phyloP scores from a whole-genome alignment of 2,329 filamentous ascomycete species.

The Tolypocladium sp. region DNA sequence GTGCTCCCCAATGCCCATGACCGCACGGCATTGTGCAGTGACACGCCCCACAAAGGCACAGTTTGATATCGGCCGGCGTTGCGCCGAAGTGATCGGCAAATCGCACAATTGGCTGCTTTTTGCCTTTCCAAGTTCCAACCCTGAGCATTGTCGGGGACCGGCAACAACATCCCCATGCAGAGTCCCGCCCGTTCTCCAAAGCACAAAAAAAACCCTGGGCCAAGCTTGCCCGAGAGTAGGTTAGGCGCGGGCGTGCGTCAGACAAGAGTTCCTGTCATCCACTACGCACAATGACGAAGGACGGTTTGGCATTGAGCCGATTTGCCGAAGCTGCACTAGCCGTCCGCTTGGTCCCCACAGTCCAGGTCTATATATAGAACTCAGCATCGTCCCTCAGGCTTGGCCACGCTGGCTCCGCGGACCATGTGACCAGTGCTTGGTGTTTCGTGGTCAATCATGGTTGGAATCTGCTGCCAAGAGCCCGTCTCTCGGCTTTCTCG shows the following conservation, averaged over 20 bases:
- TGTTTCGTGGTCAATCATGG: not conserved
- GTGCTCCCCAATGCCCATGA: not conserved
- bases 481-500: not conserved
- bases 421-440: not conserved
- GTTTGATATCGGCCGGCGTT: conserved; percentile 2
- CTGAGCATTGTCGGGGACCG: not conserved
- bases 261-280: not conserved
- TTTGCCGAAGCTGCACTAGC: not conserved
- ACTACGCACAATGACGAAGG: not conserved
- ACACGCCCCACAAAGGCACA: not conserved
- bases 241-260: not conserved
- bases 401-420: not conserved
- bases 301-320: not conserved
- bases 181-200: not conserved
- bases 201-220: not conserved
- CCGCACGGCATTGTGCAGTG: not conserved
- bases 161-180: not conserved
- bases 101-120: not conserved
- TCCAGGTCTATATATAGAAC: not conserved
- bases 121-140: not conserved
- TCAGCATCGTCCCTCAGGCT: not conserved
- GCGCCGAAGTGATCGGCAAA: conserved; percentile 1
- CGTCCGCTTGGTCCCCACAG: not conserved
- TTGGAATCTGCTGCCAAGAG: not conserved
- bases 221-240: not conserved